phyloP scores from a whole-genome alignment of 768 basidiomycete species.

The Favolaschia claudopus region DNA sequence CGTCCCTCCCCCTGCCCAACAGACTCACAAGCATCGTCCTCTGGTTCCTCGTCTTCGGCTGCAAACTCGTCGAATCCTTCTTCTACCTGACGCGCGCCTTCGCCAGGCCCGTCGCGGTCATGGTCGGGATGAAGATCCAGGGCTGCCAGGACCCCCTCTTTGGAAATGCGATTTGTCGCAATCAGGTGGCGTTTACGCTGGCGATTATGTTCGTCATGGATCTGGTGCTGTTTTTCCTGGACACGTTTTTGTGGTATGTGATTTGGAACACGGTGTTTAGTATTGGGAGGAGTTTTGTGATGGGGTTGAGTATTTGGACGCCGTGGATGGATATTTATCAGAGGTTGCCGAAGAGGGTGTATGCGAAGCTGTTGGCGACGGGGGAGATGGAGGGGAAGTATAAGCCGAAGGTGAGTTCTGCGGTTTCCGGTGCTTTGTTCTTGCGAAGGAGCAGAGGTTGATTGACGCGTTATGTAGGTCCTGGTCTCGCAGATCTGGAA shows the following conservation, averaged over 20 bases:
- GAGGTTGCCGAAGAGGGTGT: constrained; percentile 94
- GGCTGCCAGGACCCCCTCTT: constrained; percentile 91
- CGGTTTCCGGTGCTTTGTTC: not conserved
- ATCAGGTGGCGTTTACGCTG: constrained; percentile 94
- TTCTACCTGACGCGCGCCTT: constrained; percentile 97
- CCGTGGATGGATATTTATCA: constrained; percentile 99
- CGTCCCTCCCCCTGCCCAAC: constrained; percentile 71
- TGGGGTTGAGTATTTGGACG: constrained; percentile 98
- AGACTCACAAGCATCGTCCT: constrained; percentile 73
- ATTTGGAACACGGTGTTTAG: constrained; percentile 98
- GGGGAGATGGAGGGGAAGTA: constrained; percentile 98
- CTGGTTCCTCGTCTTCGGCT: constrained; percentile 94
- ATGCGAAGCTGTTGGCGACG: constrained; percentile 93
- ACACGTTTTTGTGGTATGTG: constrained; percentile 99
- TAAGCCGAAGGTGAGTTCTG: constrained; percentile 94
- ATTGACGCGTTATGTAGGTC: no score
- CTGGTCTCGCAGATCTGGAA: constrained; percentile 99
- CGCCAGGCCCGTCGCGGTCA: constrained; percentile 88
- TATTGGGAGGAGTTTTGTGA: constrained; percentile 84
- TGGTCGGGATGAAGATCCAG: constrained; percentile 97
- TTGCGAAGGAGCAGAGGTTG: no score
- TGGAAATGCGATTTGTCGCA: constrained; percentile 83
- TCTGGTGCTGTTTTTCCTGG: constrained; percentile 94
- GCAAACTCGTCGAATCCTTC: constrained; percentile 97
- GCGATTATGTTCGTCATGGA: constrained; percentile 99